These are phyloP conservation scores for Colletotrichum zoysiae DNA, from an alignment of 2,329 filamentous ascomycete species.

Conservation along the genomic window DNA sequence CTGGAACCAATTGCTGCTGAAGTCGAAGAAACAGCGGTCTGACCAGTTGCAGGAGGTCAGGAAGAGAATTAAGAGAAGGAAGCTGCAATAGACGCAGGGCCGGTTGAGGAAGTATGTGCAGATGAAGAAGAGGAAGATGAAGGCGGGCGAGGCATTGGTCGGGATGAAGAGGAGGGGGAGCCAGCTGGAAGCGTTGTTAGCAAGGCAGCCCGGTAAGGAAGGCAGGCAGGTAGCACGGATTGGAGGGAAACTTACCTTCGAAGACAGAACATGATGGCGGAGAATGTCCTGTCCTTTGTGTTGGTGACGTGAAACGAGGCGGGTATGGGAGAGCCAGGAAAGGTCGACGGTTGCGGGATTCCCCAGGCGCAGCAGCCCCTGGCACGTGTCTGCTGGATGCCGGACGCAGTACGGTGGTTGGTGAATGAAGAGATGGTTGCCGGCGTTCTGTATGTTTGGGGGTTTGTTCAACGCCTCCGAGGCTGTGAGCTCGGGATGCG, in stretches of 20 bases:
- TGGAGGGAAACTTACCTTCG: constrained; percentile 61
- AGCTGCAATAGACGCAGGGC: constrained; percentile 97
- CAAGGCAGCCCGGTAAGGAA: constrained; percentile 27
- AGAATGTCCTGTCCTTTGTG: background rate
- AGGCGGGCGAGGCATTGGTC: constrained; percentile 85
- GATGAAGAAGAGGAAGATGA: constrained; percentile 89
- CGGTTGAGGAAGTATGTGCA: constrained; percentile 97
- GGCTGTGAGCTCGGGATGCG: background rate
- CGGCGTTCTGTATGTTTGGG: background rate
- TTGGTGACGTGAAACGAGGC: constrained; percentile 21
- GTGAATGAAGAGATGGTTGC: background rate
- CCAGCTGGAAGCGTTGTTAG: constrained; percentile 68
- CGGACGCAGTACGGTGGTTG: background rate
- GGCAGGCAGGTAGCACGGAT: background rate
- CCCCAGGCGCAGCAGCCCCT: background rate
- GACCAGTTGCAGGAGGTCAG: constrained; percentile 92
- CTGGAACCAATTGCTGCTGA: constrained; percentile 92
- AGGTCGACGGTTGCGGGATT: background rate
- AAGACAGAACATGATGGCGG: constrained; percentile 69
- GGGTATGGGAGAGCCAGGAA: constrained; percentile 12
- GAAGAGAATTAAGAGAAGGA: constrained; percentile 95
- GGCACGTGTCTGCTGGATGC: background rate
- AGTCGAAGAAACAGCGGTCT: constrained; percentile 92
- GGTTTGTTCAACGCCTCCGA: background rate
- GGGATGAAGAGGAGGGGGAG: constrained; percentile 90